phyloP scores from a whole-genome alignment of 1,139 yeast species.

The Debaryomyces coudertii region DNA sequence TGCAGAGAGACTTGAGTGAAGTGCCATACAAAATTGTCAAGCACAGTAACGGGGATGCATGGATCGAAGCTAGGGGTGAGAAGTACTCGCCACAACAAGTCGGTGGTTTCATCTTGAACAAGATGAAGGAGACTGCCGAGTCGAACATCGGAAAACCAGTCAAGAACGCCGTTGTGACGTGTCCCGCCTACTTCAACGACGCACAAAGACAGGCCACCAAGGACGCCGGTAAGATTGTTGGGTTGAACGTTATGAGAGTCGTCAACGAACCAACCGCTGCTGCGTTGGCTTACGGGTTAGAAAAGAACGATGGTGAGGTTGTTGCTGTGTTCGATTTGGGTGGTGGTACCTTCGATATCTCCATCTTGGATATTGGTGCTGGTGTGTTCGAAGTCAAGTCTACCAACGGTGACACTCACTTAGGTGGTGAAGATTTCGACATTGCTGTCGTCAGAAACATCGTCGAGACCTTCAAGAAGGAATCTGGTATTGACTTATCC shows the following conservation, averaged over 20 bases:
- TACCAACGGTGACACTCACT: conserved; percentile 87
- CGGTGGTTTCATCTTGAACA: conserved; percentile 91
- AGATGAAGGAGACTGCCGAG: conserved; percentile 94
- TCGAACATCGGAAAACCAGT: conserved; percentile 80
- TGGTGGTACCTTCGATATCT: conserved; percentile 89
- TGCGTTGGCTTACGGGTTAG: conserved; percentile 96
- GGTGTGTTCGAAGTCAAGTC: conserved; percentile 90
- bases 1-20: conserved; percentile 93
- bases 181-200: conserved; percentile 97
- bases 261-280: conserved; percentile 99
- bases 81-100: conserved; percentile 90
- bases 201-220: conserved; percentile 99
- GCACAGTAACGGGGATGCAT: conserved; percentile 93
- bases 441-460: conserved; percentile 86
- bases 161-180: conserved; percentile 81
- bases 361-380: conserved; percentile 81
- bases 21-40: conserved; percentile 94
- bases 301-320: conserved; percentile 67
- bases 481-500: conserved; percentile 83
- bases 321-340: conserved; percentile 88
- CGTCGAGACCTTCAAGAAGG: conserved; percentile 91
- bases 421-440: conserved; percentile 92
- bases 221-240: conserved; percentile 98
- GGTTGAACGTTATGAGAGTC: conserved; percentile 93
- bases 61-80: conserved; percentile 94